A percentile compares a stretch with the other conserved stretches of the same genome.
These are phyloP conservation scores for Corinectria fuckeliana DNA, from an alignment of 2,329 filamentous ascomycete species.

Conservation along the genomic window DNA sequence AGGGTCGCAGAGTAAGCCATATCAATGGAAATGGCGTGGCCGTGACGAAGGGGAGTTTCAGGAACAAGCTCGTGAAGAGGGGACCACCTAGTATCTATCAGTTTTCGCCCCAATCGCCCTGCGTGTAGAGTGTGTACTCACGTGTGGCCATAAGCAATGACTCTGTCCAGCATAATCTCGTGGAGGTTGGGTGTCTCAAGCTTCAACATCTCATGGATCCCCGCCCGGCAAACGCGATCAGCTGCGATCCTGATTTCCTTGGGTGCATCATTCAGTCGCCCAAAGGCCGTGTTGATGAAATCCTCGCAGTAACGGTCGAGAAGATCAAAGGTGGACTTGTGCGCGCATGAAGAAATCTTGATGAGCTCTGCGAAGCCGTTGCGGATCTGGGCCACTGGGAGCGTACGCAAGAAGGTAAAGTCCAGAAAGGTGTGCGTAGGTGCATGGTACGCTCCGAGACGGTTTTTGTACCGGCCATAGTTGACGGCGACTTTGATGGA, in stretches of 20 bases:
- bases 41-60: slow-evolving; percentile 71
- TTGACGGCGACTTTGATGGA: slow-evolving; percentile 82
- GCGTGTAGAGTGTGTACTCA: slow-evolving; percentile 41
- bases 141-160: slow-evolving; percentile 78
- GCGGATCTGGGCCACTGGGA: slow-evolving; percentile 71
- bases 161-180: slow-evolving; percentile 73
- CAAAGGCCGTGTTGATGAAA: slow-evolving; percentile 69
- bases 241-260: slow-evolving; percentile 65
- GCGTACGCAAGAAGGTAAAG: slow-evolving; percentile 73
- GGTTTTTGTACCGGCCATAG: slow-evolving; percentile 78
- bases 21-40: slow-evolving; percentile 77
- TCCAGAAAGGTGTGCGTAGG: slow-evolving; percentile 76
- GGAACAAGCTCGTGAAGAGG: slow-evolving; percentile 75
- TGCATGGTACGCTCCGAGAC: slow-evolving; percentile 75
- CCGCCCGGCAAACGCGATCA: slow-evolving; percentile 71
- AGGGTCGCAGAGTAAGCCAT: slow-evolving; percentile 79
- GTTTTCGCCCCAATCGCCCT: too few relatives aligned
- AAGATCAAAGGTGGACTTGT: slow-evolving; percentile 69
- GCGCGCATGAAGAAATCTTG: slow-evolving; percentile 76
- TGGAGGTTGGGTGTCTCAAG: slow-evolving; percentile 76
- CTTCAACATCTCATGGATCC: slow-evolving; percentile 76
- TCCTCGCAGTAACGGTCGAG: slow-evolving; percentile 74
- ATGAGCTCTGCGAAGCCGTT: slow-evolving; percentile 79
- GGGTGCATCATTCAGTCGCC: slow-evolving; percentile 62
- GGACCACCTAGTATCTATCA: slow-evolving; percentile 60